Base-by-base conservation (phyloP, 2,329 filamentous ascomycete genomes). In the Neonectria coccinea region DNA sequence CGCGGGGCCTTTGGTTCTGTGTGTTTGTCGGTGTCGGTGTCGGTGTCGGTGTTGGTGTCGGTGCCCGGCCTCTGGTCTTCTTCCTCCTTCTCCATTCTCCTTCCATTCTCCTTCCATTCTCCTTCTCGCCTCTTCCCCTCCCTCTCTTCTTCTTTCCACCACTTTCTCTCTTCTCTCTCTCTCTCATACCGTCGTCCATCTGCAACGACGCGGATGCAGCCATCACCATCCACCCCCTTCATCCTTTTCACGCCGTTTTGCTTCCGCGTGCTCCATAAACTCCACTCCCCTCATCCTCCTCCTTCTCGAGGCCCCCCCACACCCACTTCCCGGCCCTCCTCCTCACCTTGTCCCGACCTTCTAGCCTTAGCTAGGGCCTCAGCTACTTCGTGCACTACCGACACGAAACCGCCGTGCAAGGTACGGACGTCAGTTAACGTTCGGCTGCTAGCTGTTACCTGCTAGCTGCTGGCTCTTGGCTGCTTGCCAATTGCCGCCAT, bases 401-500 rank as follows among this genome's bases (percentile, higher is more conserved):
- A n/a, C 36, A n/a, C 36, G 36, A 39, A 39, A 39, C 36, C 36
- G 36, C 36, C 36, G 36, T 39, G 51, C 51, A 55, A 55, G 61
- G 56, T 50, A 53, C 52, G 18, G 42, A 51, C 56, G 47, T n/a
- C 36, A 39, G 14, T 39, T 25, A 25, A 25, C 25, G 25, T 25
- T n/a, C n/a, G 36, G 36, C 36, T 39, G 5, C 8, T 39, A n/a
- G 36, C 36, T 39, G 22, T 22, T 22, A 22, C 22, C 22, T 22
- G 14, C 14, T 39, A 51, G 45, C 47, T 47, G 48, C 54, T 59
- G 41, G 50, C 48, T 25, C 25, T 25, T 25, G 25, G 25, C 25
- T 25, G 25, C 25, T 58, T 58, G 36, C 36, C 56, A 58, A 58
- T 42, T 63, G 60, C 59, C 59, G 45, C 59, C 50, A 41, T 45